Base-by-base conservation (phyloP, 352 stramenopile species). In the Phytophthora quininea region DNA sequence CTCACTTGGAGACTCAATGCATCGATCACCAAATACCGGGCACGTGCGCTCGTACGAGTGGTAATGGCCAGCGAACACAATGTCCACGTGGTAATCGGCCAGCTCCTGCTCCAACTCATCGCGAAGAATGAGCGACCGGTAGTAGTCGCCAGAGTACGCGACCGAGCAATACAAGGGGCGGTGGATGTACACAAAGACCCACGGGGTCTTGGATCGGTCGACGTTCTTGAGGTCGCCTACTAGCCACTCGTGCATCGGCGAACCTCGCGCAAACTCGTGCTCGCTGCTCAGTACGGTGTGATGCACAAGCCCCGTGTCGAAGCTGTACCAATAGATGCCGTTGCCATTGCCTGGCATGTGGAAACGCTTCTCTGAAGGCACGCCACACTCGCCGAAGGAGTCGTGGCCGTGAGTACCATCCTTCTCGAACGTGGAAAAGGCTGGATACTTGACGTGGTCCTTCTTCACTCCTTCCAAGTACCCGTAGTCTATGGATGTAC, bases 341-440 rank as follows among this genome's bases (percentile, higher is more conserved):
- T 76, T 14, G 29, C 62, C 51, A 43, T 58, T 67, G 9, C 48
- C 45, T 62, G 79, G 83, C 84, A 95, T 94, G 51, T 69, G 64
- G 77, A 96, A 97, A 15, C 87, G 81, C 29, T 72, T 81, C 9
- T 70, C 59, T 1, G 73, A 81, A 0, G 90, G 85, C 12, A 97
- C 81, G 8, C 90, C 89, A 62, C 92, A 98, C 77, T 98, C 90
- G 29, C 90, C 92, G 32, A 79, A 69, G 37, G 72, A 85, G 67
- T 95, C 80, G 40, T 80, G 72, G n/a, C 57, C 72, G 35, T n/a
- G n/a, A n/a, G n/a, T n/a, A n/a, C n/a, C n/a, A n/a, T n/a, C n/a
- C n/a, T n/a, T n/a, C n/a, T n/a, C n/a, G n/a, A n/a, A 10, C 66
- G 78, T 49, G n/a, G n/a, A n/a, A n/a, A n/a, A n/a, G n/a, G n/a